phyloP scores from a whole-genome alignment of 768 basidiomycete genomes.

The Lentinus tigrinus region DNA sequence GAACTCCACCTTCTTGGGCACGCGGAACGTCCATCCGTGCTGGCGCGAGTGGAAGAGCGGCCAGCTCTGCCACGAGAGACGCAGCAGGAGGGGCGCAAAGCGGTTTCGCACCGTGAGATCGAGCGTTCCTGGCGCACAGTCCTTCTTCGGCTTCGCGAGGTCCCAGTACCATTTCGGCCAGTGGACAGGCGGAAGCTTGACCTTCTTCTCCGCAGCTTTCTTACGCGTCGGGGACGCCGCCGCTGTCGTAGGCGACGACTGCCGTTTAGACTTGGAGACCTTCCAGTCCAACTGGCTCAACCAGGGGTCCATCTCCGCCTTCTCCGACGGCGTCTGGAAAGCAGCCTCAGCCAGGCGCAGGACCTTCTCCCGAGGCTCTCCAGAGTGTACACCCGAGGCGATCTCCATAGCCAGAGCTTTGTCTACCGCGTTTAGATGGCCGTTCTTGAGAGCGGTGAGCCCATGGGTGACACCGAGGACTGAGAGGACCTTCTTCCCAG shows the following conservation, averaged over 20 bases:
- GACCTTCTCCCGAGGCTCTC: conserved; percentile 35
- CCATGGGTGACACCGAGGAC: conserved; percentile 50
- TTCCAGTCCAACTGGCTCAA: conserved; percentile 71
- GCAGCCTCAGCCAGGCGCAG: conserved; percentile 40
- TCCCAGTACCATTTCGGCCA: conserved; percentile 99
- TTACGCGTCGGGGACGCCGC: not conserved
- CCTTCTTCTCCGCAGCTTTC: not conserved
- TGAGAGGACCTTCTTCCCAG: conserved; percentile 41
- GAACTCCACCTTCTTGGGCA: conserved; percentile 46
- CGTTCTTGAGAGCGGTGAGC: conserved; percentile 41
- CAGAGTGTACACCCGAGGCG: conserved; percentile 41
- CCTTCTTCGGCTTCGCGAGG: conserved; percentile 70
- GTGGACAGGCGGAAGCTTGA: conserved; percentile 41
- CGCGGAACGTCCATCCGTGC: conserved; percentile 91
- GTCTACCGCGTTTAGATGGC: conserved; percentile 42
- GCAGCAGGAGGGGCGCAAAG: conserved; percentile 80
- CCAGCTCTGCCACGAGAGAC: conserved; percentile 83
- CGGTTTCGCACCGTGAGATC: conserved; percentile 85
- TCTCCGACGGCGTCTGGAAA: conserved; percentile 18
- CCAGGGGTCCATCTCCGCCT: conserved; percentile 48
- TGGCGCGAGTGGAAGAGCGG: conserved; percentile 84
- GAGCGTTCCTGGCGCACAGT: conserved; percentile 63
- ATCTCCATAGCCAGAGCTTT: conserved; percentile 45
- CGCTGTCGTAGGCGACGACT: not conserved
- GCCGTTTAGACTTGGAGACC: conserved; percentile 18